These are phyloP conservation scores for Asparagopsis taxiformis DNA, from an alignment of 31 red algal species.

Conservation along the genomic window DNA sequence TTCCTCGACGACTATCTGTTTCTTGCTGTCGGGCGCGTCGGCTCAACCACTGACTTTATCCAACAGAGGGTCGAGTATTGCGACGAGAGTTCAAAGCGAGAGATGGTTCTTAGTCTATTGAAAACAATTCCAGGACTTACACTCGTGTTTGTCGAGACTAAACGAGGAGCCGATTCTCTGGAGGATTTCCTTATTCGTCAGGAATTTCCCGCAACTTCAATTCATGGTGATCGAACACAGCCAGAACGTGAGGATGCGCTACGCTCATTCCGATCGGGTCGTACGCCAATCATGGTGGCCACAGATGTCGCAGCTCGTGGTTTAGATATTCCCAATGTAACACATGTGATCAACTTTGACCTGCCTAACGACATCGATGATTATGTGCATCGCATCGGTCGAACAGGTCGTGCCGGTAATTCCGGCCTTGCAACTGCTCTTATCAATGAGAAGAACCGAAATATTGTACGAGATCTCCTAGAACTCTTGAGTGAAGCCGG, in stretches of 20 bases:
- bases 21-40: conserved; percentile 90
- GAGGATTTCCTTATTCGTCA: conserved; percentile 86
- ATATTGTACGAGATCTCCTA: conserved; percentile 84
- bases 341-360: conserved; percentile 99
- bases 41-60: conserved; percentile 96
- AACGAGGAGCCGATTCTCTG: conserved; percentile 89
- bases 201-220: conserved; percentile 87
- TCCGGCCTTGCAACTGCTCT: conserved; percentile 93
- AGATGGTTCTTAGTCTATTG: conserved; percentile 88
- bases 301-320: too few relatives aligned
- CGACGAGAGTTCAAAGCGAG: conserved; percentile 75
- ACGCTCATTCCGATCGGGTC: conserved; percentile 83
- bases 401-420: conserved; percentile 99
- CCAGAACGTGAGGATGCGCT: conserved; percentile 91
- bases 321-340: conserved; percentile 96
- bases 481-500: conserved; percentile 92
- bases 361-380: too few relatives aligned
- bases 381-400: conserved; percentile 99
- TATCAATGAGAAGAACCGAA: conserved; percentile 95
- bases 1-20: conserved; percentile 98
- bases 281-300: conserved; percentile 93
- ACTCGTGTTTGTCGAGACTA: conserved; percentile 94
- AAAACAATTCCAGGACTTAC: conserved; percentile 90
- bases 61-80: conserved; percentile 89
- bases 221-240: conserved; percentile 96